These are phyloP conservation scores for Radiomyces spectabilis DNA, from an alignment of 192 early-diverging fungal genomes.

Conservation along the genomic window DNA sequence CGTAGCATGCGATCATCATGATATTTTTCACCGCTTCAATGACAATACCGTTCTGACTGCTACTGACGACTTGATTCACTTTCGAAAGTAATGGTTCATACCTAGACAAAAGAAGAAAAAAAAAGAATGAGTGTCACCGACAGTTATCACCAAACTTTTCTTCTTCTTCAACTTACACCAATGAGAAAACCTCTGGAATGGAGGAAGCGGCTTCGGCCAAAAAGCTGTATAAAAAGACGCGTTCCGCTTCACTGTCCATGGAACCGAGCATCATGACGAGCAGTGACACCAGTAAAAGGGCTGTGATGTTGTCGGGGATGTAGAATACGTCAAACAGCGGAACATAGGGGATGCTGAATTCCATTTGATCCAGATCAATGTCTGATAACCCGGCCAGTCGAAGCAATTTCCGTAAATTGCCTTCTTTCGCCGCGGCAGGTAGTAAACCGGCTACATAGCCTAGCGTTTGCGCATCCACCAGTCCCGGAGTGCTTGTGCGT, in stretches of 20 bases:
- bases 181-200: slow-evolving; percentile 57
- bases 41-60: slow-evolving; percentile 36
- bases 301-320: slow-evolving; percentile 49
- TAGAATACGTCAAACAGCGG: slow-evolving; percentile 52
- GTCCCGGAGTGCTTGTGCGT: no score
- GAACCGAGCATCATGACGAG: slow-evolving; percentile 61
- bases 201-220: slow-evolving; percentile 60
- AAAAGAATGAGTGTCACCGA: background rate
- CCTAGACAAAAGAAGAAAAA: slow-evolving; percentile 20
- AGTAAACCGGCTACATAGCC: slow-evolving; percentile 76
- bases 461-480: slow-evolving; percentile 40
- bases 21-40: slow-evolving; percentile 22
- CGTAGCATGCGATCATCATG: slow-evolving; percentile 15
- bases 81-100: slow-evolving; percentile 60
- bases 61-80: slow-evolving; percentile 58
- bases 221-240: slow-evolving; percentile 63
- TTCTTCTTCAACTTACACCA: slow-evolving; percentile 48
- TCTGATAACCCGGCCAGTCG: slow-evolving; percentile 38
- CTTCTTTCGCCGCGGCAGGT: slow-evolving; percentile 60
- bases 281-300: slow-evolving; percentile 49
- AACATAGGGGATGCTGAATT: slow-evolving; percentile 37
- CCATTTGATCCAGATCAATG: slow-evolving; percentile 30
- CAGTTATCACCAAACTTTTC: no score
- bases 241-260: slow-evolving; percentile 62
- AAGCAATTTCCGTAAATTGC: slow-evolving; percentile 45